A percentile compares a stretch with the other conserved stretches of the same genome.
Conservation (phyloP, 2,329 filamentous ascomycete species). For the Penicillium oxalicum region DNA sequence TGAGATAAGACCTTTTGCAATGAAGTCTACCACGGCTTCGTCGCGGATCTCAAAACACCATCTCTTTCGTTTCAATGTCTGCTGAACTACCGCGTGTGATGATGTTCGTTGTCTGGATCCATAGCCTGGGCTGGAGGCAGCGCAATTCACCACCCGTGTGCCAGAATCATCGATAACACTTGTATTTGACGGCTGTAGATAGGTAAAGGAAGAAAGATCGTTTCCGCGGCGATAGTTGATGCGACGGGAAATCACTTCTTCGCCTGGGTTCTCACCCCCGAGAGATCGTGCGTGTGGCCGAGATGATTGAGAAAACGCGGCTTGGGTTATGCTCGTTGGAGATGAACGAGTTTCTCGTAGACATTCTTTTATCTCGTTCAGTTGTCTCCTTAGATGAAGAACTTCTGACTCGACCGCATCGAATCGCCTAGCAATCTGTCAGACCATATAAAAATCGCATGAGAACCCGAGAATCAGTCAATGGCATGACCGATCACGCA, state of each 20-base stretch:
- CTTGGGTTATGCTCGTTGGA: neutral
- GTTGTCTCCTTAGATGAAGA: slow-evolving; percentile 22
- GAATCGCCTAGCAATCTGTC: slow-evolving; percentile 21
- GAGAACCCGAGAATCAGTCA: too few species aligned
- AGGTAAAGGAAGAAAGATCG: neutral
- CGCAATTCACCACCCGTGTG: slow-evolving; percentile 5
- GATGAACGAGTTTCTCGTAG: slow-evolving; percentile 10
- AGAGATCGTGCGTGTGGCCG: neutral
- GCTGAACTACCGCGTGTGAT: neutral
- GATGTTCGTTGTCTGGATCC: slow-evolving; percentile 6
- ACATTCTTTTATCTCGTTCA: slow-evolving; percentile 23
- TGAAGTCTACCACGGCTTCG: slow-evolving; percentile 32
- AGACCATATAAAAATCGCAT: neutral
- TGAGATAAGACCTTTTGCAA: slow-evolving; percentile 30
- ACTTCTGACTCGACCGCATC: slow-evolving; percentile 32
- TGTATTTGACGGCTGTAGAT: neutral
- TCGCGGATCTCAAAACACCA: slow-evolving; percentile 31
- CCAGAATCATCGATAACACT: slow-evolving; percentile 1
- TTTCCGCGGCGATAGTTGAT: neutral
- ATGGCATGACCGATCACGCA: neutral
- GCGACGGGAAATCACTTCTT: neutral
- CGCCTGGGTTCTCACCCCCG: slow-evolving; percentile 3
- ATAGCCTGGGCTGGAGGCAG: slow-evolving; percentile 7
- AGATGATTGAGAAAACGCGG: slow-evolving; percentile 3
- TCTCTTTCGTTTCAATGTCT: slow-evolving; percentile 22